Percentiles rank a stretch among this genome's conserved stretches.
These are phyloP conservation scores for Scytalidium lignicola DNA, from an alignment of 2,329 filamentous ascomycete species.

Conservation along the genomic window DNA sequence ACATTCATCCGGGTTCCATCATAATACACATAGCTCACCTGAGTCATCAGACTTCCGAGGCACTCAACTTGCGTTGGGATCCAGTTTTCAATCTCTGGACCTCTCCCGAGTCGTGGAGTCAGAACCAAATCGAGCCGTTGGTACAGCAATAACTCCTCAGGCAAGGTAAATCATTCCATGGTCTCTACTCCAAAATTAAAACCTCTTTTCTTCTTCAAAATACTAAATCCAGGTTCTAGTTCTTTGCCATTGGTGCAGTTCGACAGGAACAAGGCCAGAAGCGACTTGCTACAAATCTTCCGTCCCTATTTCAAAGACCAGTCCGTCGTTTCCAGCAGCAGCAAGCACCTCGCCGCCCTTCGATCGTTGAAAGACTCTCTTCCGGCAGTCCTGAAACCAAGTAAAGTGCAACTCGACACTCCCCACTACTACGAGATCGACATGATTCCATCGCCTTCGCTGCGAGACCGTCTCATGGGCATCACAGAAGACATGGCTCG, in stretches of 20 bases:
- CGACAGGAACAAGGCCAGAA: slow-evolving; percentile 30
- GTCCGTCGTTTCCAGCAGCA: slow-evolving; percentile 27
- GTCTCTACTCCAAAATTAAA: slow-evolving; percentile 15
- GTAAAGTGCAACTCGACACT: slow-evolving; percentile 32
- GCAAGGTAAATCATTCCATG: slow-evolving; percentile 14
- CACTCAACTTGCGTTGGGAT: slow-evolving; percentile 27
- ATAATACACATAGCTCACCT: slow-evolving; percentile 32
- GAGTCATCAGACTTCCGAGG: slow-evolving; percentile 30
- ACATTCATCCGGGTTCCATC: slow-evolving; percentile 29
- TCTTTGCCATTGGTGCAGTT: slow-evolving; percentile 27
- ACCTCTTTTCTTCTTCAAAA: slow-evolving; percentile 7
- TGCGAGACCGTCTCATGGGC: slow-evolving; percentile 33
- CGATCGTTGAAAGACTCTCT: slow-evolving; percentile 26
- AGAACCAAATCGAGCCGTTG: slow-evolving; percentile 9
- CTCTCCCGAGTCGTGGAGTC: slow-evolving; percentile 16
- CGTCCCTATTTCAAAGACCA: slow-evolving; percentile 30
- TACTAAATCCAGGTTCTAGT: slow-evolving; percentile 12
- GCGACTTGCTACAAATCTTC: slow-evolving; percentile 30
- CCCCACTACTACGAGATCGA: slow-evolving; percentile 38
- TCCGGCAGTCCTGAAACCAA: slow-evolving; percentile 31
- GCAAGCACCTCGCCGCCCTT: slow-evolving; percentile 28
- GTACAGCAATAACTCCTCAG: slow-evolving; percentile 3
- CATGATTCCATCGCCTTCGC: slow-evolving; percentile 33
- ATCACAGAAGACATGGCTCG: slow-evolving; percentile 31
- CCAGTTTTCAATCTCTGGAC: slow-evolving; percentile 29